phyloP scores from a whole-genome alignment of 108 stramenopile species.

The Stephanodiscus triporus region DNA sequence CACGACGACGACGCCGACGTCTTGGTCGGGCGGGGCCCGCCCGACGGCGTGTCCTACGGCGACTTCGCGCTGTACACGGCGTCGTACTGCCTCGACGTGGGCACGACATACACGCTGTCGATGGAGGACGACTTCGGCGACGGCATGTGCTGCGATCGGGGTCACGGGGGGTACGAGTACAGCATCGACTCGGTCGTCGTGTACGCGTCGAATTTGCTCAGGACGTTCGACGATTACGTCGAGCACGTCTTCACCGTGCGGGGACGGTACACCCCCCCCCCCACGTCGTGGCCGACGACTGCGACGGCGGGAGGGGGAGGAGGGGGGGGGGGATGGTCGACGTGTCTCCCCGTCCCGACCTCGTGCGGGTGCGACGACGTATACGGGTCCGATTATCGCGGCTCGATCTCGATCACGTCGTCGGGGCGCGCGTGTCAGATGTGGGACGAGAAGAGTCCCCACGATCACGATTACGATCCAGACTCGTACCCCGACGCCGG shows the following conservation, averaged over 20 bases:
- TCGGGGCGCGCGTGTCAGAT: conserved; percentile 9
- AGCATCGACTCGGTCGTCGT: conserved; percentile 11
- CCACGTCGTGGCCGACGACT: conserved; percentile 18
- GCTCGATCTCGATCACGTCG: conserved; percentile 9
- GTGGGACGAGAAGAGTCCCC: conserved; percentile 11
- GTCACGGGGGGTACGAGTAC: conserved; percentile 46
- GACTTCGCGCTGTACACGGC: conserved; percentile 38
- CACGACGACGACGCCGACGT: neutral
- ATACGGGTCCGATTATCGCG: conserved; percentile 14
- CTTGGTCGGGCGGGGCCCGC: conserved; percentile 31
- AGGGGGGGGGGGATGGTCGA: no score
- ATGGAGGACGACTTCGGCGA: conserved; percentile 54
- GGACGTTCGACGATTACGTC: conserved; percentile 47
- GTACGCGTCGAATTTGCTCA: conserved; percentile 24
- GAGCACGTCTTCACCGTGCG: conserved; percentile 47
- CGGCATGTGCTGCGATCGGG: conserved; percentile 47
- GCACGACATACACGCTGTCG: conserved; percentile 26
- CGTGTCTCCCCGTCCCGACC: neutral
- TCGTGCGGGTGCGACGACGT: conserved; percentile 21
- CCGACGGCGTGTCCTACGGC: conserved; percentile 30
- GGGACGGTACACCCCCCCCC: conserved; percentile 20
- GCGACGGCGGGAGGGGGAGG: conserved; percentile 1
- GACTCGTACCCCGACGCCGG: conserved; percentile 5
- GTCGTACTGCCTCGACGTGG: conserved; percentile 40
- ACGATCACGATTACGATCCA: conserved; percentile 3